Percentiles rank a stretch among this genome's conserved stretches.
Conservation (phyloP, 2,329 filamentous ascomycete genomes). For the Pyricularia sp. region DNA sequence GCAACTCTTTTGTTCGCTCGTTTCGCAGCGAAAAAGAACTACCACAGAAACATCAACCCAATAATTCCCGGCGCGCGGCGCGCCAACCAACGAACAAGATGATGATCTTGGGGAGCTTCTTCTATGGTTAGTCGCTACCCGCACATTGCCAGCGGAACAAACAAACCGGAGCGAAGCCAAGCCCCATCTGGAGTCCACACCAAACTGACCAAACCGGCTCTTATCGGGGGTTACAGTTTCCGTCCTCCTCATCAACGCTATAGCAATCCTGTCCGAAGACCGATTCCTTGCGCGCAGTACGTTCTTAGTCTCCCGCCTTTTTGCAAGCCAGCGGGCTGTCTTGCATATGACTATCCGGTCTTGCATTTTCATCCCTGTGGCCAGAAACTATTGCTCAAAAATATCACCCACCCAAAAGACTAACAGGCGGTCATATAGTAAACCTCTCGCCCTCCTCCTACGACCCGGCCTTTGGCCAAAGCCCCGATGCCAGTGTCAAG, state of each 20-base stretch:
- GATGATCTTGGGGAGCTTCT: slow-evolving; percentile 21
- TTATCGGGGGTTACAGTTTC: slow-evolving; percentile 43
- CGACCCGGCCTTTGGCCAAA: slow-evolving; percentile 71
- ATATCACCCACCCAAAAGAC: background rate
- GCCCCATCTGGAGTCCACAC: background rate
- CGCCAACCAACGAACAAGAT: slow-evolving; percentile 12
- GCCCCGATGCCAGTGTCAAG: slow-evolving; percentile 69
- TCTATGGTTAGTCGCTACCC: slow-evolving; percentile 17
- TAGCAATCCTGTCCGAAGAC: slow-evolving; percentile 90
- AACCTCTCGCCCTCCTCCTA: slow-evolving; percentile 64
- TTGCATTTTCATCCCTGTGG: background rate
- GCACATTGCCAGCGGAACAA: background rate
- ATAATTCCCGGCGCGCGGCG: background rate
- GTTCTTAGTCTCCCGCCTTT: slow-evolving; percentile 17
- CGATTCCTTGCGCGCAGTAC: slow-evolving; percentile 81
- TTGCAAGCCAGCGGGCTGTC: background rate
- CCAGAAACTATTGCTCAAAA: background rate
- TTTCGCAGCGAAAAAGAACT: background rate
- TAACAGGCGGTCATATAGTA: slow-evolving; percentile 49
- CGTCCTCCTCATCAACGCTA: slow-evolving; percentile 84
- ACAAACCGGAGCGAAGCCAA: background rate
- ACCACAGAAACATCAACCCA: background rate
- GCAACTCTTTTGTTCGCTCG: too few relatives aligned
- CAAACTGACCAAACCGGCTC: background rate
- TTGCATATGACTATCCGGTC: too few relatives aligned